Base-by-base conservation (phyloP, 306 rosid species). In the Cicer cuneatum region DNA sequence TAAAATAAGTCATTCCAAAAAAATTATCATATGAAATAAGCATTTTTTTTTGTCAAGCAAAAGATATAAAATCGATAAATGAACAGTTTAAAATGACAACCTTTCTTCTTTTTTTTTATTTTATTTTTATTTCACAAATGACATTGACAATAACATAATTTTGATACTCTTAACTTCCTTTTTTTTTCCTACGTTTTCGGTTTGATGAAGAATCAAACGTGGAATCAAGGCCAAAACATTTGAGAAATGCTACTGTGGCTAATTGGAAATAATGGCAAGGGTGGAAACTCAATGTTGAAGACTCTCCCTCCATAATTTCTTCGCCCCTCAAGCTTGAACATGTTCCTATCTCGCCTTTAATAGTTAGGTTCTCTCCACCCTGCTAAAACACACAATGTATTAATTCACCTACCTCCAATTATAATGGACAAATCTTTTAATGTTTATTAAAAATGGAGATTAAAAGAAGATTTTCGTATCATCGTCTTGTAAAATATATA, bases 151-250 rank as follows among this genome's bases (percentile, higher is more conserved):
- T 5, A 53, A 54, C 51, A 7, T 8, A 18, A 69, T 33, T 70
- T 74, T 33, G 9, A 77, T 1, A 40, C 33, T 81, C 80, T n/a
- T n/a, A 90, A 57, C 83, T 86, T 69, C 83, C 80, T 83, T 80
- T 72, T 53, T 78, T 73, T 78, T 82, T 89, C 67, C 89, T 87
- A 80, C 21, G 49, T 53, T 29, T 83, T 54, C 62, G 72, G 14
- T 37, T 51, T 73, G 82, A 60, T 42, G 93, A 69, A 57, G 80
- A 15, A 35, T 88, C 96, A 38, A 80, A 61, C 15, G 80, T 35
- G 46, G 86, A 74, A 75, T 91, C 96, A 35, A 93, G 68, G 7
- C 98, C 98, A 18, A 93, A 48, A 81, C 98, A 93, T 70, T 85
- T 93, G 70, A 93, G 96, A 81, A 91, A 89, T 29, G 96, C 96